Percentiles rank a stretch among this genome's conserved stretches.
phyloP scores from a whole-genome alignment of 2,329 filamentous ascomycete species.

The Erysiphe pulchra region DNA sequence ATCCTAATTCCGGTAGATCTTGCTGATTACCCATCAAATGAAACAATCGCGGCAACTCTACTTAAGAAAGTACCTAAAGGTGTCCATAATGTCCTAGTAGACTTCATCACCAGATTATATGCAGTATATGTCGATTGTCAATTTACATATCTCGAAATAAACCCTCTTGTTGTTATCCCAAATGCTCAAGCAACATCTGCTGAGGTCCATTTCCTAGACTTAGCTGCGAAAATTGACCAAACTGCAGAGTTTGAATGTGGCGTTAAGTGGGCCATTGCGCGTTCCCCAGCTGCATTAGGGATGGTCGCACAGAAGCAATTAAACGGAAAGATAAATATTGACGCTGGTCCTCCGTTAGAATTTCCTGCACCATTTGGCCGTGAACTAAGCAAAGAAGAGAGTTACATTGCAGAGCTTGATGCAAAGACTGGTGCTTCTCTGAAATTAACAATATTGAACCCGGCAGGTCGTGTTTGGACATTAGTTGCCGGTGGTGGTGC shows the following conservation, averaged over 20 bases:
- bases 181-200: slow-evolving; percentile 81
- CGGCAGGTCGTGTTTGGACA: slow-evolving; percentile 84
- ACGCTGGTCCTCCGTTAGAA: slow-evolving; percentile 93
- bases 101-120: slow-evolving; percentile 96
- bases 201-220: slow-evolving; percentile 89
- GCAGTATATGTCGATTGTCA: slow-evolving; percentile 99
- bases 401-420: slow-evolving; percentile 95
- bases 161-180: slow-evolving; percentile 93
- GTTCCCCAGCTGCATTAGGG: slow-evolving; percentile 70
- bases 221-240: slow-evolving; percentile 96
- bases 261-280: slow-evolving; percentile 94
- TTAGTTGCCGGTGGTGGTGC: slow-evolving; percentile 97
- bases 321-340: slow-evolving; percentile 64
- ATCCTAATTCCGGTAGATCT: slow-evolving; percentile 91
- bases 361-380: slow-evolving; percentile 98
- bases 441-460: slow-evolving; percentile 90
- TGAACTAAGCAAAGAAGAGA: slow-evolving; percentile 96
- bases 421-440: slow-evolving; percentile 98
- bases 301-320: slow-evolving; percentile 38
- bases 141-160: slow-evolving; percentile 99
- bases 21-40: slow-evolving; percentile 81
- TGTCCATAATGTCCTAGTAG: slow-evolving; percentile 91
- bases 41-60: slow-evolving; percentile 62
- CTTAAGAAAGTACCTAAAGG: slow-evolving; percentile 86
- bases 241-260: slow-evolving; percentile 98